A percentile compares a stretch with the other conserved stretches of the same genome.
These are phyloP conservation scores for Epithele typhae DNA, from an alignment of 768 basidiomycete species.

Conservation along the genomic window DNA sequence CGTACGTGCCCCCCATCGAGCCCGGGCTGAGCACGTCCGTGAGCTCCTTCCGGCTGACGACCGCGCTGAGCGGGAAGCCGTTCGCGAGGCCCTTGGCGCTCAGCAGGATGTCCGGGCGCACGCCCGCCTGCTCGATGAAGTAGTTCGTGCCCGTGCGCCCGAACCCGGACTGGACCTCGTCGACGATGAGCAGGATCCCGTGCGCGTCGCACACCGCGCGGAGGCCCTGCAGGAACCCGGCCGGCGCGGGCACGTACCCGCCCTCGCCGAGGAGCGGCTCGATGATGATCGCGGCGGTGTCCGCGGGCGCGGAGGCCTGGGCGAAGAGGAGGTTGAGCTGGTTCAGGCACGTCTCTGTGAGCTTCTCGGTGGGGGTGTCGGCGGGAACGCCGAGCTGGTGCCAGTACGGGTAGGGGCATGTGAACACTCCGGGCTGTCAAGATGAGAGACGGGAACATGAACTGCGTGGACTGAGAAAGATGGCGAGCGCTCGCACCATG, in stretches of 20 bases:
- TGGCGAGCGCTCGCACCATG: slow-evolving; percentile 52
- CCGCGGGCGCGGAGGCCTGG: slow-evolving; percentile 78
- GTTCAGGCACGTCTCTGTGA: slow-evolving; percentile 63
- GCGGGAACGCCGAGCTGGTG: slow-evolving; percentile 68
- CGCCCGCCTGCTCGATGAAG: slow-evolving; percentile 77
- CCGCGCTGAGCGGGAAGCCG: slow-evolving; percentile 89
- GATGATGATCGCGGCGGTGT: slow-evolving; percentile 91
- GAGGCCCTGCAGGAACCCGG: slow-evolving; percentile 74
- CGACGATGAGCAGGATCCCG: slow-evolving; percentile 77
- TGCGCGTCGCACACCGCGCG: slow-evolving; percentile 84
- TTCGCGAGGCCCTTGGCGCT: slow-evolving; percentile 93
- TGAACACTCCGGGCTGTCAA: slow-evolving; percentile 74
- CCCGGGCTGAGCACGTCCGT: slow-evolving; percentile 77
- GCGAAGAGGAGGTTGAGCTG: slow-evolving; percentile 75
- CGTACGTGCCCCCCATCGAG: slow-evolving; percentile 89
- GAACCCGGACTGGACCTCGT: slow-evolving; percentile 90
- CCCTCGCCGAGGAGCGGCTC: slow-evolving; percentile 96
- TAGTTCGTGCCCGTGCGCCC: slow-evolving; percentile 83
- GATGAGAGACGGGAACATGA: no score
- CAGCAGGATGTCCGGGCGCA: slow-evolving; percentile 83
- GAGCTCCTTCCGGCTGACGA: slow-evolving; percentile 75
- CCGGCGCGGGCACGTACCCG: slow-evolving; percentile 87
- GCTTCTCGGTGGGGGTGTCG: slow-evolving; percentile 48
- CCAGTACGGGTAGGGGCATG: slow-evolving; percentile 89
- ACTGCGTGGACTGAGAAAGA: not conserved